Percentiles rank a stretch among this genome's conserved stretches.
These are phyloP conservation scores for Capronia epimyces DNA, from an alignment of 2,329 filamentous ascomycete species.

Conservation along the genomic window DNA sequence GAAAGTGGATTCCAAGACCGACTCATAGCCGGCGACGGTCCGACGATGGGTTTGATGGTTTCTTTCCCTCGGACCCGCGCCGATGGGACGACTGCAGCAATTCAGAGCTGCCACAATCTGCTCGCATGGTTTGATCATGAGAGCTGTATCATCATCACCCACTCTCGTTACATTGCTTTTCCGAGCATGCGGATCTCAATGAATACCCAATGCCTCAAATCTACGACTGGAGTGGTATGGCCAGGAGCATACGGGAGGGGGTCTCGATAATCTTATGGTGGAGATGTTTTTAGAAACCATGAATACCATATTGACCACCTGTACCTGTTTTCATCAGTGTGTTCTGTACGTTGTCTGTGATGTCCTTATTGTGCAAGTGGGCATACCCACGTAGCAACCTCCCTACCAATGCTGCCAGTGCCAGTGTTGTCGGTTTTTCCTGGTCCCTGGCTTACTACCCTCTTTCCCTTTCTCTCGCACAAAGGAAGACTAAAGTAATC, in stretches of 20 bases:
- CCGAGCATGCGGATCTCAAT: no score
- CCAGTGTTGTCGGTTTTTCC: no score
- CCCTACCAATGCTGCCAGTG: no score
- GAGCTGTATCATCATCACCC: constrained; percentile 1
- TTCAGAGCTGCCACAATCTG: constrained; percentile 1
- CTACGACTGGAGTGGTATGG: background rate
- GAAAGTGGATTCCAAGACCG: constrained; percentile 45
- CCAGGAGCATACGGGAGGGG: background rate
- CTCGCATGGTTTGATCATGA: background rate
- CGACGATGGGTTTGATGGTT: background rate
- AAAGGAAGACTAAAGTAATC: no score
- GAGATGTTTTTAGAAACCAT: background rate
- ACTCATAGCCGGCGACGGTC: constrained; percentile 10
- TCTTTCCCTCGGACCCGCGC: background rate
- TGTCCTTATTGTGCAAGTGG: background rate
- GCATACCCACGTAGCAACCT: no score
- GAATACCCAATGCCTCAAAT: background rate
- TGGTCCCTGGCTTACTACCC: no score
- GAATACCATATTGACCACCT: background rate
- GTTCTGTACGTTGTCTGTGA: no score
- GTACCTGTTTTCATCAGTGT: no score
- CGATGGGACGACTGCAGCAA: background rate
- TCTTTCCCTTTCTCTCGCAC: no score
- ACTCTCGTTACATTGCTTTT: background rate
- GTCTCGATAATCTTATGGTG: background rate